Evolutionary conservation across 2,329 filamentous ascomycete genomes (phyloP), one percentile per base, ranked within the genome.

Genomic region (Neopestalotiopsis clavispora): DNA sequence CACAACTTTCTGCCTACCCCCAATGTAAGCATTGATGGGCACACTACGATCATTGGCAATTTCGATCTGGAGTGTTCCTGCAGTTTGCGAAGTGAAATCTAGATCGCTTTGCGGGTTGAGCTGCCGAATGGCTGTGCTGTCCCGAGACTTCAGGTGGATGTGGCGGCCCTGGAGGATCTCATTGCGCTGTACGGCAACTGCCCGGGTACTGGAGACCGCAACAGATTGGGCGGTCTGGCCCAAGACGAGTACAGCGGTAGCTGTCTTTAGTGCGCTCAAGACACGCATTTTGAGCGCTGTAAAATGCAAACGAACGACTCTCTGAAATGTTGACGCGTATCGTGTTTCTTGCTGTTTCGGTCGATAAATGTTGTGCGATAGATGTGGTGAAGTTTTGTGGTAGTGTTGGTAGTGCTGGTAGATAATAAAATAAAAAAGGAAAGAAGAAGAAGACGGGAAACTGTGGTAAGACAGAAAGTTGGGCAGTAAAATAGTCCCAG

Each of bases 21-120:
- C 45, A n/a, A 65, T 40, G 62, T 65, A 65, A 4, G 62, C 62
- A 30, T 65, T 65, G 28, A 65, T 45, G 30, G 28, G 7, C 13
- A 7, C 12, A 7, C 23, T 38, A 7, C 23, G 42, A 23, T 23
- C 1, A n/a, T 65, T 65, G 4, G 52, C 10, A 13, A 65, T 65
- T 34, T 63, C 60, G n/a, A 63, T 42, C 60, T 20, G 14, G 57
- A 52, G 45, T 1, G 6, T 3, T 7, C n/a, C 9, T 3, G 7
- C 17, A 20, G 45, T 9, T 7, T 17, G 6, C 17, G 4, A 9
- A 52, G 17, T 38, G 34, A 3, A 10, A 1, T 38, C 6, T 7
- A 10, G 10, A 38, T 38, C 34, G 10, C 10, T 38, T 7, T 10
- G 10, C 34, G 34, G 34, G 34, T 3, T 38, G 34, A 3, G 34